Percentiles rank a stretch among this genome's conserved stretches.
Evolutionary conservation across 805 yeast species (phyloP).

Genomic region (Lachancea thermotolerans): DNA sequence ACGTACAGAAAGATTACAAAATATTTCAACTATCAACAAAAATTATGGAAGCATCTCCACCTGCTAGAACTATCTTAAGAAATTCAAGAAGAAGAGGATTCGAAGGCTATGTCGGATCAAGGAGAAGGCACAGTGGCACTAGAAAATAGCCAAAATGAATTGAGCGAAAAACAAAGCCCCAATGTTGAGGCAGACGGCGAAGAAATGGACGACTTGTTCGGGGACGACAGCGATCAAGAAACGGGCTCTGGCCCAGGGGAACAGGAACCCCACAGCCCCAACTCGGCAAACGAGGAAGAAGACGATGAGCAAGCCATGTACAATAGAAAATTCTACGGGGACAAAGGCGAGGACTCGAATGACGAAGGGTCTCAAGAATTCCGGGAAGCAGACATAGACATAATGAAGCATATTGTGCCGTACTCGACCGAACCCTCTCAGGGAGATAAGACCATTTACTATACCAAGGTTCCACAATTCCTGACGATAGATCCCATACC

Average conservation of each 20-base stretch:
- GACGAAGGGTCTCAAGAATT: slow-evolving; percentile 31
- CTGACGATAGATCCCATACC: slow-evolving; percentile 78
- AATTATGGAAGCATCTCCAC: too few relatives aligned
- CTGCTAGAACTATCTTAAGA: too few relatives aligned
- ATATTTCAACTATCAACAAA: background rate
- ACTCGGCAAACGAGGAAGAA: slow-evolving; percentile 22
- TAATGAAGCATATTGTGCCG: slow-evolving; percentile 40
- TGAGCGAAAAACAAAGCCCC: slow-evolving; percentile 8
- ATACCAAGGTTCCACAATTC: slow-evolving; percentile 74
- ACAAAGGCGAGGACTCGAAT: slow-evolving; percentile 23
- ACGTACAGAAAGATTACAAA: background rate
- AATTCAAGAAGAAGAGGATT: background rate
- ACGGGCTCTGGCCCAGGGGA: slow-evolving; percentile 26
- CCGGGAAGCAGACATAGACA: slow-evolving; percentile 33
- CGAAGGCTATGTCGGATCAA: slow-evolving; percentile 2
- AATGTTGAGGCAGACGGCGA: slow-evolving; percentile 26
- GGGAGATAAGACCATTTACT: slow-evolving; percentile 32
- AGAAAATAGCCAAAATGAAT: background rate
- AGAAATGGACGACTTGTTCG: slow-evolving; percentile 39
- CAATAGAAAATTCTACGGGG: slow-evolving; percentile 31
- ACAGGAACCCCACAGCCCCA: slow-evolving; percentile 1
- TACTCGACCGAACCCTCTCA: slow-evolving; percentile 37
- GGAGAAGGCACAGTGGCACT: slow-evolving; percentile 5
- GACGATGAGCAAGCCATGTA: slow-evolving; percentile 33
- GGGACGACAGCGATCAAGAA: slow-evolving; percentile 30